These are phyloP conservation scores for Phialophora tarda DNA, from an alignment of 2,329 filamentous ascomycete genomes.

Conservation along the genomic window DNA sequence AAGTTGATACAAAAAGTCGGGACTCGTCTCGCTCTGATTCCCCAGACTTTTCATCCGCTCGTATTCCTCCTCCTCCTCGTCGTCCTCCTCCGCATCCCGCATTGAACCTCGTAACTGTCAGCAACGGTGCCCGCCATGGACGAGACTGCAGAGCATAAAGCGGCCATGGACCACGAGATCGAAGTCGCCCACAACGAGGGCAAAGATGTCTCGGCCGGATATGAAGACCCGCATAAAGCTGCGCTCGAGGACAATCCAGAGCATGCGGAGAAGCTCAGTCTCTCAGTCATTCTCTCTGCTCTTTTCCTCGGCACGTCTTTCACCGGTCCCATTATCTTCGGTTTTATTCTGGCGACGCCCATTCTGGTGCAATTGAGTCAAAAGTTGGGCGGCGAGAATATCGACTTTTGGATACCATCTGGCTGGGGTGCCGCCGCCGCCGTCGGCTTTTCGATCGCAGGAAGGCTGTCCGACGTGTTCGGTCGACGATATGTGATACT, in stretches of 20 bases:
- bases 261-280: constrained; percentile 29
- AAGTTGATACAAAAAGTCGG: constrained; percentile 19
- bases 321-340: constrained; percentile 33
- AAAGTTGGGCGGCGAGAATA: constrained; percentile 29
- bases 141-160: constrained; percentile 25
- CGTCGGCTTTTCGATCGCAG: constrained; percentile 31
- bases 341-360: constrained; percentile 32
- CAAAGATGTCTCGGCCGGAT: constrained; percentile 23
- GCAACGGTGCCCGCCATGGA: constrained; percentile 20
- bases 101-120: constrained; percentile 5
- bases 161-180: constrained; percentile 25
- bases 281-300: constrained; percentile 31
- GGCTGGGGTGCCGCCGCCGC: constrained; percentile 33
- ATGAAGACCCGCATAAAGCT: constrained; percentile 33
- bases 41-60: constrained; percentile 17
- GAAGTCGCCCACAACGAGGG: constrained; percentile 27
- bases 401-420: constrained; percentile 33
- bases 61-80: constrained; percentile 4
- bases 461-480: constrained; percentile 32
- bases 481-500: constrained; percentile 34
- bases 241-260: constrained; percentile 33
- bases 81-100: constrained; percentile 4
- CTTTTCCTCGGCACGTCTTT: constrained; percentile 34
- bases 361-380: constrained; percentile 33
- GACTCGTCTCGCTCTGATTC: constrained; percentile 17